A percentile compares a stretch with the other conserved stretches of the same genome.
These are phyloP conservation scores for Candida sp. DNA, from an alignment of 1,139 yeast species.

Conservation along the genomic window DNA sequence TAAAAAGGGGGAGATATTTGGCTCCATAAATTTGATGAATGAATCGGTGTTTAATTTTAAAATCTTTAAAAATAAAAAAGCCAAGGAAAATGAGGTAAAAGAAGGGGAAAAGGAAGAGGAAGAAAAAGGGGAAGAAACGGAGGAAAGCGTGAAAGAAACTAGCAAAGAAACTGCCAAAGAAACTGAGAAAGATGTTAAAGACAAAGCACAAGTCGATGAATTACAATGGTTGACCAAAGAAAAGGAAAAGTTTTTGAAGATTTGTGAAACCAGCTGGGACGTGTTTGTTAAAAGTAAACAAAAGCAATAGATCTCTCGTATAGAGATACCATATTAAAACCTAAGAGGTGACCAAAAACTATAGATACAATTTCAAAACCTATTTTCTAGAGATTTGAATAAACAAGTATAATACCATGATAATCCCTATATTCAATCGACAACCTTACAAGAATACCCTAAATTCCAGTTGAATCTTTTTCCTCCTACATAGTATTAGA, in stretches of 20 bases:
- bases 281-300: constrained; percentile 24
- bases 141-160: constrained; percentile 5
- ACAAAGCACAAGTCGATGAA: constrained; percentile 1
- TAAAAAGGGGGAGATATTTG: constrained; percentile 32
- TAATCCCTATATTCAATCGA: neutral
- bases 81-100: constrained; percentile 4
- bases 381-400: neutral
- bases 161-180: constrained; percentile 6
- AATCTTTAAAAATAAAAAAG: constrained; percentile 22
- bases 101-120: constrained; percentile 6
- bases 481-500: too few species aligned
- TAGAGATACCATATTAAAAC: too few species aligned
- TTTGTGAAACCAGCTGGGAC: constrained; percentile 57
- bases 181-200: neutral
- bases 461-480: too few species aligned
- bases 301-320: neutral
- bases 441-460: neutral
- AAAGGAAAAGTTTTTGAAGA: constrained; percentile 46
- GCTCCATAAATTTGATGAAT: constrained; percentile 42
- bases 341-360: too few species aligned
- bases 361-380: neutral
- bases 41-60: constrained; percentile 40
- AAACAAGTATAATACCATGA: neutral
- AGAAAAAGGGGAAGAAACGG: constrained; percentile 1
- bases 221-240: constrained; percentile 21